Conservation (phyloP, 148 eudicot species). For the Suaeda aralocaspica region DNA sequence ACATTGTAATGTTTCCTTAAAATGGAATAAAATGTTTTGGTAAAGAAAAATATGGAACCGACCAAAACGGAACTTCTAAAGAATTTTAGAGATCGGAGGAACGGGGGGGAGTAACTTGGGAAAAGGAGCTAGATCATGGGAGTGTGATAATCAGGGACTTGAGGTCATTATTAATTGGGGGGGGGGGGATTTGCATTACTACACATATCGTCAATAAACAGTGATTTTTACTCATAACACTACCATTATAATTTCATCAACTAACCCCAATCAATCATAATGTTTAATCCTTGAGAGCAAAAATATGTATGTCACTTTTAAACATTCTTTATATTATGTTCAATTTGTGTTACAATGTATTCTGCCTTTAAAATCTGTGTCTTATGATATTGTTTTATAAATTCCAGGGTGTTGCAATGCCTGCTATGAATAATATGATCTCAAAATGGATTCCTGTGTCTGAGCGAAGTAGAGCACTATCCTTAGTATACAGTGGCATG, state of each 20-base stretch:
- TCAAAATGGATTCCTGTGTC: slow-evolving; percentile 98
- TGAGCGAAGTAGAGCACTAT: slow-evolving; percentile 96
- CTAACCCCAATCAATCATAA: not conserved
- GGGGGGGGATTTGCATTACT: no score
- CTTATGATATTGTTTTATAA: slow-evolving; percentile 20
- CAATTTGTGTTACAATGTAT: not conserved
- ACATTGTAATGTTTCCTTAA: no score
- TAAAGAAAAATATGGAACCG: no score
- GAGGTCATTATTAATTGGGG: no score
- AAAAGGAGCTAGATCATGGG: no score
- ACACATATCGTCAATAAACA: not conserved
- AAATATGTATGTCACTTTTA: not conserved
- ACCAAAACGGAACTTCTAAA: no score
- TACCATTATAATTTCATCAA: not conserved
- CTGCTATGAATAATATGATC: slow-evolving; percentile 94
- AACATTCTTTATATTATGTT: not conserved
- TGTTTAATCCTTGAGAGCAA: not conserved
- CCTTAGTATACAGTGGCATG: slow-evolving; percentile 97
- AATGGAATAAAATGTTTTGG: no score
- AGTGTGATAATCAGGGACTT: no score
- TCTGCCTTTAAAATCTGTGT: not conserved
- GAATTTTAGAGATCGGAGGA: no score
- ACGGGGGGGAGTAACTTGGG: no score
- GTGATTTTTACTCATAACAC: not conserved
- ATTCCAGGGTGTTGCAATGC: slow-evolving; percentile 97